These are phyloP conservation scores for Leccinum olivaceopallidum DNA, from an alignment of 768 basidiomycete species.

Conservation along the genomic window DNA sequence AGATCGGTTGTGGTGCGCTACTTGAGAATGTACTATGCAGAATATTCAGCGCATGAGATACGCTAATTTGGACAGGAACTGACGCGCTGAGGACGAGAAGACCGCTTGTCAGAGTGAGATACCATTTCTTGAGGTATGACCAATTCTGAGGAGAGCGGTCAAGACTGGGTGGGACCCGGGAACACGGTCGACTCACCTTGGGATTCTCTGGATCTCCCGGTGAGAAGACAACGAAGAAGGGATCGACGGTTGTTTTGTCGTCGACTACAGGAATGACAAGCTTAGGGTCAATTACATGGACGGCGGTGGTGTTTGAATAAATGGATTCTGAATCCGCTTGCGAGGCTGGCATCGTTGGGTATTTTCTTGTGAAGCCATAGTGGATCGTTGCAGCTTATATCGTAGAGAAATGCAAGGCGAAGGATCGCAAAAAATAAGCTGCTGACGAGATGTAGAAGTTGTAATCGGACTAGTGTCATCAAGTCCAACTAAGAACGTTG, in stretches of 20 bases:
- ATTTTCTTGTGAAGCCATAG: background rate
- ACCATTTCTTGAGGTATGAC: conserved; percentile 48
- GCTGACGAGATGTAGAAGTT: conserved; percentile 16
- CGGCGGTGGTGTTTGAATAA: conserved; percentile 13
- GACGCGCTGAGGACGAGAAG: conserved; percentile 57
- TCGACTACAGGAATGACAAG: conserved; percentile 12
- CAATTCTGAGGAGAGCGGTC: conserved; percentile 43
- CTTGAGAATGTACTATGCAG: conserved; percentile 58
- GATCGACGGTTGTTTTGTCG: conserved; percentile 22
- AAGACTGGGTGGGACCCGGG: background rate
- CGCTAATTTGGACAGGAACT: conserved; percentile 13
- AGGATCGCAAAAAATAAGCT: conserved; percentile 7
- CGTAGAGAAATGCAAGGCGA: background rate
- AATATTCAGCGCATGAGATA: background rate
- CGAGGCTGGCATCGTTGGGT: conserved; percentile 9
- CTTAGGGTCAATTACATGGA: conserved; percentile 16
- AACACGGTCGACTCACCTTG: conserved; percentile 34
- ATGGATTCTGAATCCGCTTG: conserved; percentile 19
- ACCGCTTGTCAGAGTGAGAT: conserved; percentile 48
- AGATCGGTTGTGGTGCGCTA: conserved; percentile 54
- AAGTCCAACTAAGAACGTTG: background rate
- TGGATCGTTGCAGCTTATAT: conserved; percentile 14
- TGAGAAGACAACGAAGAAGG: conserved; percentile 33
- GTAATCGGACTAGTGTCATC: background rate
- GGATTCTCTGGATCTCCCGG: conserved; percentile 47